Evolutionary conservation across 1,284 basidiomycete genomes (phyloP), one percentile per base, ranked within the genome.

Genomic region (Cryptococcus sp.): DNA sequence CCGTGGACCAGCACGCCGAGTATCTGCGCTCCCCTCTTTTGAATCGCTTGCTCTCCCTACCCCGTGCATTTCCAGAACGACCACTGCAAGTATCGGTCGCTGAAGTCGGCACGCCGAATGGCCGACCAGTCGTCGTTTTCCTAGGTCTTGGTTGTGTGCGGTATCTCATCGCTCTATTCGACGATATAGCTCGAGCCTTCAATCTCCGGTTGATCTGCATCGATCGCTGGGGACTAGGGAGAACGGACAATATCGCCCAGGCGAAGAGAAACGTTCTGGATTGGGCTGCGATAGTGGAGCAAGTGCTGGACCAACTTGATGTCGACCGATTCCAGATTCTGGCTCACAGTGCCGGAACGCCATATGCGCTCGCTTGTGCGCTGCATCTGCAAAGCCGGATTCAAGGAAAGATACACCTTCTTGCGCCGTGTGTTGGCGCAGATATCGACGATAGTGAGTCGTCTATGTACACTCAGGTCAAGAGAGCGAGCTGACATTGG

Each of bases 391-490:
- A 87, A 1, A 82, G 87, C 13, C 86, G 91, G 22, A 84, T 99
- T 53, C 82, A 83, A 23, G 95, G 95, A 15, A 88, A 91, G 59
- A 80, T 97, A 3, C 92, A 93, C 73, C 80, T 99, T 41, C 82
- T 99, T 19, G 92, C 94, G 0, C 95, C 95, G n/a, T 99, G 95
- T 95, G 92, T 97, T 19, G 89, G 90, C 23, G 86, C 90, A 41
- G 87, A 87, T 48, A 76, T 80, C 41, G 93, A 94, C 74, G 88
- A 84, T 68, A 88, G 93, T 92, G 73, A 75, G 89, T 63, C 2
- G 23, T 45, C 13, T 27, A 22, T 15, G 22, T 13, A 6, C 50
- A 45, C n/a, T n/a, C n/a, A n/a, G n/a, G n/a, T n/a, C n/a, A n/a
- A n/a, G n/a, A n/a, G n/a, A n/a, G n/a, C 42, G 42, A 45, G 11